Conservation (phyloP, 1,284 basidiomycete species). For the Ustilago trichophora region DNA sequence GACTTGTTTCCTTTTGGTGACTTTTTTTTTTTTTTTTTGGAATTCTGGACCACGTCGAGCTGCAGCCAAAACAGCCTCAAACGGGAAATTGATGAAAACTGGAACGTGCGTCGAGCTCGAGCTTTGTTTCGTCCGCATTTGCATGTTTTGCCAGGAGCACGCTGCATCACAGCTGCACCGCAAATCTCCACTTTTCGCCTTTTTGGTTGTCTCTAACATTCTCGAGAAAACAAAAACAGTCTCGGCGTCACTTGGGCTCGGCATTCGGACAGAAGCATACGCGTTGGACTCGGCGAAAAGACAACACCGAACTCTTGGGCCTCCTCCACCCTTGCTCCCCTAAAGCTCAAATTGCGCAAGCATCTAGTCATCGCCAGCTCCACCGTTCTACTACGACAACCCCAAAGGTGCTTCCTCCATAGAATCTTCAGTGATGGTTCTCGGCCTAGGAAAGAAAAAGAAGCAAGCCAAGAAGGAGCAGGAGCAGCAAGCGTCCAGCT, state of each 20-base stretch:
- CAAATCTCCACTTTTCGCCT: slow-evolving; percentile 3
- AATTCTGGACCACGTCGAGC: too few species aligned
- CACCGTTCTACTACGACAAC: too few species aligned
- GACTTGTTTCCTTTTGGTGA: background rate
- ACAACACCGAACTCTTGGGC: background rate
- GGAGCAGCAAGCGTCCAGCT: background rate
- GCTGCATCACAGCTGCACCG: slow-evolving; percentile 1
- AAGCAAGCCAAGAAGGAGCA: slow-evolving; percentile 13
- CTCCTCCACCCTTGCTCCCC: background rate
- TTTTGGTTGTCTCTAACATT: background rate
- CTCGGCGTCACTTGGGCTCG: too few species aligned
- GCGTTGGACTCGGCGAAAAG: too few species aligned
- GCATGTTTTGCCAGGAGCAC: slow-evolving; percentile 1
- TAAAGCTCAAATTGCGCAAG: too few species aligned
- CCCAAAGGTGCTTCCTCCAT: too few species aligned
- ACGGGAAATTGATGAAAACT: too few species aligned
- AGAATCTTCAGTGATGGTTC: slow-evolving; percentile 32
- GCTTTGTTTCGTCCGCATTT: slow-evolving; percentile 27
- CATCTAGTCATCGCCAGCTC: too few species aligned
- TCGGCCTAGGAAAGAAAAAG: slow-evolving; percentile 38
- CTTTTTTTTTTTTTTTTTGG: too few species aligned
- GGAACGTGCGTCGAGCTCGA: slow-evolving; percentile 35
- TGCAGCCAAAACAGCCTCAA: too few species aligned
- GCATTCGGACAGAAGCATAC: too few species aligned
- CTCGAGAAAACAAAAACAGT: too few species aligned